Conservation (phyloP, 1,284 basidiomycete species). For the Cryptococcus depauperatus region DNA sequence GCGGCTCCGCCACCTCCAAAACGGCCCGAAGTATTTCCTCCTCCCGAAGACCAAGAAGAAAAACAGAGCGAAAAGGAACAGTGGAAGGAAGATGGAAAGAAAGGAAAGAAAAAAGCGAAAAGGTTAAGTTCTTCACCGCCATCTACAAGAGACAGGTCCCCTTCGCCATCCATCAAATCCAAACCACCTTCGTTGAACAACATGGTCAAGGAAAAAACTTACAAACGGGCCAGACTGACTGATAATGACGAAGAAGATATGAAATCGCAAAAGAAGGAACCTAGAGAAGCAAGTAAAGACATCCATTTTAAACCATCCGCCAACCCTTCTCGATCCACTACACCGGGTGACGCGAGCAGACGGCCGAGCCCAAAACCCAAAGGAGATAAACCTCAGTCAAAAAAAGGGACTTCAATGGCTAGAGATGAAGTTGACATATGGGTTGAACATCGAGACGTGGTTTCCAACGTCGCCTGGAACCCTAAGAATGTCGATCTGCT, state of each 20-base stretch:
- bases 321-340: conserved; percentile 7
- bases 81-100: conserved; percentile 8
- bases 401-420: background rate
- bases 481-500: conserved; percentile 33
- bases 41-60: conserved; percentile 7
- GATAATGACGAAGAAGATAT: conserved; percentile 8
- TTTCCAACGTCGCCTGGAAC: conserved; percentile 37
- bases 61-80: conserved; percentile 1
- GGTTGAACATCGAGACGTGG: conserved; percentile 34
- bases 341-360: conserved; percentile 3
- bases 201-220: background rate
- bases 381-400: background rate
- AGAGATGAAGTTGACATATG: conserved; percentile 18
- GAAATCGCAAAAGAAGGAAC: conserved; percentile 10
- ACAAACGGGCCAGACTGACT: conserved; percentile 5
- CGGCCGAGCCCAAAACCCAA: background rate
- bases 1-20: conserved; percentile 15
- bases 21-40: conserved; percentile 29
- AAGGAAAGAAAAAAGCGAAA: background rate
- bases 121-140: background rate
- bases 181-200: background rate
- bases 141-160: background rate
- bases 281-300: conserved; percentile 1
- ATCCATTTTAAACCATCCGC: conserved; percentile 2
- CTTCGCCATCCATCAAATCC: background rate